Evolutionary conservation across 139 green algal species (phyloP), one percentile per base, ranked within the genome.

Genomic region (Chlamydomonas eustigma): DNA sequence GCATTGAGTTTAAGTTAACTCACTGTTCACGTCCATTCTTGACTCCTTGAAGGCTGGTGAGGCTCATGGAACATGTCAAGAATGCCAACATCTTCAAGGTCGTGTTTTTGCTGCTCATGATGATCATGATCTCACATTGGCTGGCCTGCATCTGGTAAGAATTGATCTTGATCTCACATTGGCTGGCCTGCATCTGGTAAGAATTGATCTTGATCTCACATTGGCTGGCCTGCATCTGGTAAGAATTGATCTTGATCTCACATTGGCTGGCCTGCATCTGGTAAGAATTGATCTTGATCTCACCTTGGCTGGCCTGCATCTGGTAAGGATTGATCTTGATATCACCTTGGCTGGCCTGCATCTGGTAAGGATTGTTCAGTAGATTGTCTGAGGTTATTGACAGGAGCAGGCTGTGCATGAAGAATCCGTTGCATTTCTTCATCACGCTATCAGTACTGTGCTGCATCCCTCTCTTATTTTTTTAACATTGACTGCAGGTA

Each of bases 91-190:
- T 84, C 22, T 88, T 84, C 76, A 71, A 71, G 65, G 28, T 88
- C 0, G 64, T 88, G 12, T 58, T 78, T 2, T 74, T 88, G 24
- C 77, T 81, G 6, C 39, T 76, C 1, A 78, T 83, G 50, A 85
- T 88, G 75, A 77, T 58, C 70, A 71, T 88, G 31, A 78, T 84
- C 28, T 39, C 74, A 8, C 83, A 88, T 69, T 88, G 83, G 83
- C 78, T 85, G 22, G 78, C 76, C 22, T 88, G 83, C 72, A 74
- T 73, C n/a, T 85, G 79, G 82, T 73, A 34, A 73, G 65, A 68
- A 28, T 58, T 88, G 78, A 76, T 44, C 68, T 51, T 88, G n/a
- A 77, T 83, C 33, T 35, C 73, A 3, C 83, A 88, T 63, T 88
- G 83, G 83, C 74, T 85, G 25, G 77, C 76, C 12, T 88, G 83